Conservation (phyloP, 2,329 filamentous ascomycete species). For the Cytospora chrysosperma region DNA sequence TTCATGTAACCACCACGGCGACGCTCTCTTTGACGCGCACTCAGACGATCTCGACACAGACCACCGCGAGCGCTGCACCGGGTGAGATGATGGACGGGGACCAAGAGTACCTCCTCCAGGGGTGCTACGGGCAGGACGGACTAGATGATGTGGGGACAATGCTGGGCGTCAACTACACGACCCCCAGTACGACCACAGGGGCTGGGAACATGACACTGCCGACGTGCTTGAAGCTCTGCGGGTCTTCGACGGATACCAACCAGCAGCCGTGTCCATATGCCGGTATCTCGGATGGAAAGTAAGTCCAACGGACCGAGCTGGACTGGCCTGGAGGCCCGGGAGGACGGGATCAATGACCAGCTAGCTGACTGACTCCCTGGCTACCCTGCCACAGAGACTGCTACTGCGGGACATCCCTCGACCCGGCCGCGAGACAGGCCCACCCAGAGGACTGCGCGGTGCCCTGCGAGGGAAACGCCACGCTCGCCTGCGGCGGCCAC, state of each 20-base stretch:
- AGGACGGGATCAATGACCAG: too few relatives aligned
- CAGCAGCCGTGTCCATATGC: background rate
- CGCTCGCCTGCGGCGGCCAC: slow-evolving; percentile 10
- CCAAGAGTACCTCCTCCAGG: slow-evolving; percentile 8
- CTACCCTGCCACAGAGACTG: slow-evolving; percentile 1
- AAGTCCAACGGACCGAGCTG: background rate
- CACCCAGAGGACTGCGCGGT: background rate
- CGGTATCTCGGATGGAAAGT: slow-evolving; percentile 16
- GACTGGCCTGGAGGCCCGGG: background rate
- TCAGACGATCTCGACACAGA: slow-evolving; percentile 7
- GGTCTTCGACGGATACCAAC: background rate
- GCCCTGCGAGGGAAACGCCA: slow-evolving; percentile 3
- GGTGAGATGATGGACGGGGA: background rate
- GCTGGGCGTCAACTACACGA: slow-evolving; percentile 6
- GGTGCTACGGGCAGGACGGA: slow-evolving; percentile 12
- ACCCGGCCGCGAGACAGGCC: background rate
- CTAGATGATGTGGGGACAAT: background rate
- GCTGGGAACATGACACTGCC: slow-evolving; percentile 6
- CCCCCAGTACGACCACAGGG: background rate
- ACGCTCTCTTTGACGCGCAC: background rate
- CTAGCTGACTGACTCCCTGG: background rate
- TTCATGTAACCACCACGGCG: background rate
- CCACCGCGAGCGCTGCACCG: background rate
- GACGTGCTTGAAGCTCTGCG: slow-evolving; percentile 8
- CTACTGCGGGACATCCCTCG: slow-evolving; percentile 17